A percentile compares a stretch with the other conserved stretches of the same genome.
Conservation (phyloP, 139 green algal genomes). For the Micromonas commoda region DNA sequence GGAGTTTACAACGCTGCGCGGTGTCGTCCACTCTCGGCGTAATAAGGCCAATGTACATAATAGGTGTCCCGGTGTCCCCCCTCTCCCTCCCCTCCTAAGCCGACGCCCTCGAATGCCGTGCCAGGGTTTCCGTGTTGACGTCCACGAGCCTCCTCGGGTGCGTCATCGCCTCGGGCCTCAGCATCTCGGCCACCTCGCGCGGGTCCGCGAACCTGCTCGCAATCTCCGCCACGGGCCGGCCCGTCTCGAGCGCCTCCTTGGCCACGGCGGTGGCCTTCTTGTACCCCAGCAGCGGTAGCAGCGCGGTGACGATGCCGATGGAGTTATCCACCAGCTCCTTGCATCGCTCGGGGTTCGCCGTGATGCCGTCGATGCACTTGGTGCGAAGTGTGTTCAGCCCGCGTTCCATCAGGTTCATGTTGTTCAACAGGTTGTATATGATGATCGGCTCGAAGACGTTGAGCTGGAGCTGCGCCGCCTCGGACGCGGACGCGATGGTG, state of each 20-base stretch:
- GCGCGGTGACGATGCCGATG: constrained; percentile 21
- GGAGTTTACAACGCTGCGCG: no score
- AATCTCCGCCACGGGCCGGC: background rate
- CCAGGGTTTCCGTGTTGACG: no score
- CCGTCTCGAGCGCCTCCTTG: constrained; percentile 7
- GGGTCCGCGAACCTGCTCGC: background rate
- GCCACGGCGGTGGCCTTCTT: background rate
- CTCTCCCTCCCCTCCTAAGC: no score
- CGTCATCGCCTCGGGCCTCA: background rate
- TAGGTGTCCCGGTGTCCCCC: no score
- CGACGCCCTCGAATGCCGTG: no score
- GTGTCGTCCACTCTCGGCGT: no score
- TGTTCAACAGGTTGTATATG: constrained; percentile 19
- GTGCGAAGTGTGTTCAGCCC: constrained; percentile 9
- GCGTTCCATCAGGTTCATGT: background rate
- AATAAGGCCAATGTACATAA: no score
- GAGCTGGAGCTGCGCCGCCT: constrained; percentile 17
- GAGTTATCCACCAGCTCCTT: constrained; percentile 1
- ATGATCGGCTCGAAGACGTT: constrained; percentile 24
- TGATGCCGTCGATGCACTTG: constrained; percentile 25
- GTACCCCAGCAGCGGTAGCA: constrained; percentile 4
- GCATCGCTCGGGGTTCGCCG: constrained; percentile 9
- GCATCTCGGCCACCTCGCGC: background rate
- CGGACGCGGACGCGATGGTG: constrained; percentile 1
- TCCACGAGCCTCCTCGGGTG: background rate